Evolutionary conservation across 768 basidiomycete genomes (phyloP).

Genomic region (Termitomyces sp.): DNA sequence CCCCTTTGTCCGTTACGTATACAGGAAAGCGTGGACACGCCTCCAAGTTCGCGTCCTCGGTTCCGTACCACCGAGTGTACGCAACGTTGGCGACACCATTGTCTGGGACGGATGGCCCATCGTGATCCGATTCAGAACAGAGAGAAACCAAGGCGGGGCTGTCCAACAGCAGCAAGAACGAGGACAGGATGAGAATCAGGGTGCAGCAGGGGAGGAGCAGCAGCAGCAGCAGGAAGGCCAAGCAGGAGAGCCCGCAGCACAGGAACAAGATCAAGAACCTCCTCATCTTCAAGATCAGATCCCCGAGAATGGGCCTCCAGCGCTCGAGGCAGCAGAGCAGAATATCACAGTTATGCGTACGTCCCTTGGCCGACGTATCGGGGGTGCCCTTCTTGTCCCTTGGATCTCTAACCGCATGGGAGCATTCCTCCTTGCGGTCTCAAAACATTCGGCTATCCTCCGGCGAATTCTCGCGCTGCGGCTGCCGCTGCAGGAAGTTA

Average conservation of each 20-base stretch:
- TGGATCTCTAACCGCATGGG: slow-evolving; percentile 69
- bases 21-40: slow-evolving; percentile 38
- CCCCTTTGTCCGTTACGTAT: slow-evolving; percentile 45
- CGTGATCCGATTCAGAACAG: slow-evolving; percentile 36
- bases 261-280: slow-evolving; percentile 23
- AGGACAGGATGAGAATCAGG: slow-evolving; percentile 19
- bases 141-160: slow-evolving; percentile 19
- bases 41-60: slow-evolving; percentile 47
- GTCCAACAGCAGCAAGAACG: slow-evolving; percentile 8
- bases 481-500: slow-evolving; percentile 21
- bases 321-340: slow-evolving; percentile 50
- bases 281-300: slow-evolving; percentile 26
- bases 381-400: slow-evolving; percentile 69
- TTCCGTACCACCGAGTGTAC: slow-evolving; percentile 30
- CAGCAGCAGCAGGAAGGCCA: slow-evolving; percentile 18
- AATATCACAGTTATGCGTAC: slow-evolving; percentile 56
- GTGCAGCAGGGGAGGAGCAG: slow-evolving; percentile 19
- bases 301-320: slow-evolving; percentile 34
- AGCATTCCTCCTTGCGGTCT: slow-evolving; percentile 50
- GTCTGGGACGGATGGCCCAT: slow-evolving; percentile 29
- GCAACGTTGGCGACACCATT: slow-evolving; percentile 20
- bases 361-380: slow-evolving; percentile 64
- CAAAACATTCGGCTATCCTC: slow-evolving; percentile 41
- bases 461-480: slow-evolving; percentile 38
- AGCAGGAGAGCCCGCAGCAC: slow-evolving; percentile 14